Evolutionary conservation across 2,329 filamentous ascomycete species (phyloP).

Genomic region (Cladorrhinum sp.): DNA sequence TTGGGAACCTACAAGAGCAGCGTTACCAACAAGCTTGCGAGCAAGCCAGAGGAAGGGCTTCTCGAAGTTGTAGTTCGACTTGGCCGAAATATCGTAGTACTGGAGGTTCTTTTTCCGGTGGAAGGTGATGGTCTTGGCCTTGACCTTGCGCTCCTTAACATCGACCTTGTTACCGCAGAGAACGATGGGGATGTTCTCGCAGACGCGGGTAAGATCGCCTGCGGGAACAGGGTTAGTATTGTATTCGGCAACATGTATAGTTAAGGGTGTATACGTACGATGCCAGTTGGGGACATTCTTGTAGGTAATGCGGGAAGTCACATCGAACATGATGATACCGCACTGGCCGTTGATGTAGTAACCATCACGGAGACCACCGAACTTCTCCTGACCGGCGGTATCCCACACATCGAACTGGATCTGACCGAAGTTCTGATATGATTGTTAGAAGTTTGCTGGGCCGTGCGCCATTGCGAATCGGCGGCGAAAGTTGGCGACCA

Average conservation of each 20-base stretch:
- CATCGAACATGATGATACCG: constrained; percentile 99
- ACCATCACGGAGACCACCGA: constrained; percentile 96
- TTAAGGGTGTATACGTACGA: constrained; percentile 62
- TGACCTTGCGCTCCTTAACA: constrained; percentile 99
- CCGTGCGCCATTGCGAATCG: constrained; percentile 7
- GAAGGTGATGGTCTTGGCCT: constrained; percentile 99
- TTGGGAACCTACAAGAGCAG: constrained; percentile 64
- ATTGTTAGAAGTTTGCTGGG: constrained; percentile 26
- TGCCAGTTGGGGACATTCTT: constrained; percentile 99
- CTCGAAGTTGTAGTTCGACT: constrained; percentile 99
- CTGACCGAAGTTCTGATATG: constrained; percentile 82
- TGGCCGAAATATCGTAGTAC: constrained; percentile 99
- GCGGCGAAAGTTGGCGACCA: not conserved
- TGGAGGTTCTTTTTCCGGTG: constrained; percentile 99
- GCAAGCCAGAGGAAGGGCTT: constrained; percentile 99
- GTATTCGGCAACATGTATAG: not conserved
- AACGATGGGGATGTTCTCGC: constrained; percentile 98
- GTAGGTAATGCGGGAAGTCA: constrained; percentile 99
- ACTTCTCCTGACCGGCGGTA: constrained; percentile 98
- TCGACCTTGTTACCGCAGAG: constrained; percentile 99
- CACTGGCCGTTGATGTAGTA: constrained; percentile 99
- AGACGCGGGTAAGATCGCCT: constrained; percentile 98
- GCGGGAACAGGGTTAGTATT: constrained; percentile 1
- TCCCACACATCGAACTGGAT: constrained; percentile 99
- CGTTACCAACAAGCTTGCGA: constrained; percentile 96